Evolutionary conservation across 352 stramenopile species (phyloP).

Genomic region (Pythium volutum): DNA sequence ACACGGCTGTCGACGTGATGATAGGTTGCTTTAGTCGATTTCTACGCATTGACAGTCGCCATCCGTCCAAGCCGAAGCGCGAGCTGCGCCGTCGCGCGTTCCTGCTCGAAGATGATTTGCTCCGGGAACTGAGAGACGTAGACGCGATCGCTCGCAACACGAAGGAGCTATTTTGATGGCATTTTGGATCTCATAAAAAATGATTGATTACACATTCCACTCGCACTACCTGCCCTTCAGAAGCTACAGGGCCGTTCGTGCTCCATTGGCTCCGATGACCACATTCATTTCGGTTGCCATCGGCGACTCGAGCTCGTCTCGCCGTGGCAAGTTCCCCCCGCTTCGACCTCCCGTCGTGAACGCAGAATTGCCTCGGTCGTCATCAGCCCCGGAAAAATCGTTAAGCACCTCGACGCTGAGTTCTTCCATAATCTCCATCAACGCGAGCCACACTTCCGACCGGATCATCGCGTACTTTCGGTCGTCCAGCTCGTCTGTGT

Average conservation of each 20-base stretch:
- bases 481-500: conserved; percentile 82
- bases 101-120: conserved; percentile 59
- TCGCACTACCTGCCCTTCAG: no score
- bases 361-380: not conserved
- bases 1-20: conserved; percentile 40
- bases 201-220: conserved; percentile 12
- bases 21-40: conserved; percentile 55
- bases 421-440: conserved; percentile 89
- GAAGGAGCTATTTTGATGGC: conserved; percentile 15
- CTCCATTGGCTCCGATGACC: conserved; percentile 44
- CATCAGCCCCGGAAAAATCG: conserved; percentile 12
- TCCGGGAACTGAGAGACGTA: conserved; percentile 50
- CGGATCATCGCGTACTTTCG: conserved; percentile 89
- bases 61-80: conserved; percentile 25
- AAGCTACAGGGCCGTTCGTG: conserved; percentile 1
- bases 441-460: conserved; percentile 84
- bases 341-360: conserved; percentile 17
- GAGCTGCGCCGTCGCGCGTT: conserved; percentile 48
- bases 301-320: conserved; percentile 29
- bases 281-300: conserved; percentile 60
- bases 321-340: conserved; percentile 22
- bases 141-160: conserved; percentile 32
- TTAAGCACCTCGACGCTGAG: conserved; percentile 60
- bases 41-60: conserved; percentile 51
- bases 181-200: not conserved